phyloP scores from a whole-genome alignment of 1,284 basidiomycete genomes.

The Gymnopus androsaceus region DNA sequence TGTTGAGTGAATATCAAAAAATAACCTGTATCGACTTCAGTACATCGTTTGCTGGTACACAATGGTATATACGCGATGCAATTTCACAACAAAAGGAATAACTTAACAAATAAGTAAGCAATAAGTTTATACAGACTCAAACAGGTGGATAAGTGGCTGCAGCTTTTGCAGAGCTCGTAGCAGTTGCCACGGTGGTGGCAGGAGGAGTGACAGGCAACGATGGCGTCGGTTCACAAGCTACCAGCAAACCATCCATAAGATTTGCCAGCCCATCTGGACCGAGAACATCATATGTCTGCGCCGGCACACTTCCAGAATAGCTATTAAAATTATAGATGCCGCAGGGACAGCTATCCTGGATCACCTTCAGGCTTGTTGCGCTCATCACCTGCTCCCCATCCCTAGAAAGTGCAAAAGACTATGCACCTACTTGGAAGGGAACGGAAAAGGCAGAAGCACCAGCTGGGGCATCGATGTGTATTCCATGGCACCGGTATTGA shows the following conservation, averaged over 20 bases:
- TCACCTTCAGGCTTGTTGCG: conserved; percentile 30
- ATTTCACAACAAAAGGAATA: no score
- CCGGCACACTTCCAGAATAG: conserved; percentile 28
- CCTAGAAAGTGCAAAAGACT: conserved; percentile 31
- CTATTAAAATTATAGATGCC: conserved; percentile 32
- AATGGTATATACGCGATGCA: no score
- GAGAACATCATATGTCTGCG: conserved; percentile 19
- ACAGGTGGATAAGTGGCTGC: conserved; percentile 8
- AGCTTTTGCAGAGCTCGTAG: conserved; percentile 13
- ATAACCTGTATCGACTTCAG: no score
- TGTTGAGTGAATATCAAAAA: no score
- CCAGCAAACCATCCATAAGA: conserved; percentile 17
- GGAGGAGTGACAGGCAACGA: conserved; percentile 18
- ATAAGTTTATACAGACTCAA: neutral
- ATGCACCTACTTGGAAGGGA: conserved; percentile 31
- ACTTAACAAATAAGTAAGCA: neutral
- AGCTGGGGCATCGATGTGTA: conserved; percentile 29
- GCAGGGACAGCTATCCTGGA: conserved; percentile 27
- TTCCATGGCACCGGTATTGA: conserved; percentile 33
- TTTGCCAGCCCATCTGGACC: conserved; percentile 14
- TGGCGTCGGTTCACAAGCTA: conserved; percentile 16
- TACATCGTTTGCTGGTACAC: no score
- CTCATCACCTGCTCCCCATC: conserved; percentile 25
- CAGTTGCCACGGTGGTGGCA: conserved; percentile 11
- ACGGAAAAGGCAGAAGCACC: conserved; percentile 35